Base-by-base conservation (phyloP, 2,329 filamentous ascomycete species). In the Fusarium sp. region DNA sequence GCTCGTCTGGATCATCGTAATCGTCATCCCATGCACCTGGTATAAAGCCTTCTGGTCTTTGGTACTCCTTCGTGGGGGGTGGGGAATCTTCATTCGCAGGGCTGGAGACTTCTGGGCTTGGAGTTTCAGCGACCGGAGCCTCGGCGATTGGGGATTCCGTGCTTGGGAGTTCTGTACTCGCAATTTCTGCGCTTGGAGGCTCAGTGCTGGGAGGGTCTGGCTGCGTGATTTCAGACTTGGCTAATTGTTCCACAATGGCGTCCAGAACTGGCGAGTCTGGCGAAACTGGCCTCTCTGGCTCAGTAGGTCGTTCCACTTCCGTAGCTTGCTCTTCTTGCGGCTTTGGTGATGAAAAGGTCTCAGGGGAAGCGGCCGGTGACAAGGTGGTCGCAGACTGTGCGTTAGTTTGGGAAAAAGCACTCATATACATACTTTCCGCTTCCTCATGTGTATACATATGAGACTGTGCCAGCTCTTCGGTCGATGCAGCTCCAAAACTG, bases 361-460 rank as follows among this genome's bases (percentile, higher is more conserved):
- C 48, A 13, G 63, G 63, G 18, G 67, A 72, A 25, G 48, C 42
- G 30, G 45, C 43, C 16, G 62, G 58, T 14, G 68, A 54, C 9
- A 51, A 23, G 7, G 46, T 23, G 4, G 51, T 45, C 9, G 60
- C 57, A 3, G 56, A 74, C 12, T 79, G 76, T 4, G 76, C 75
- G 34, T 80, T 77, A 3, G 79, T 77, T 27, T 86, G 80, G 4
- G 89, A 90, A 54, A 91, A 87, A 2, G 89, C 89, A 67, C 89
- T 95, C 89, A 94, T 90, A 73, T 96, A 97, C 90, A 97, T 92
- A 77, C 93, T 96, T 75, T 93, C 90, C 0, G 92, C 92, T 67
- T 95, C 92, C 66, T 93, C 91, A 62, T 93, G 92, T 37, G 88
- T 93, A 74, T 92, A 95, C 2, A 94, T 75, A 42, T 88, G 90